Evolutionary conservation across 2,329 filamentous ascomycete genomes (phyloP), one percentile per base, ranked within the genome.

Genomic region (Scytalidium sp.): DNA sequence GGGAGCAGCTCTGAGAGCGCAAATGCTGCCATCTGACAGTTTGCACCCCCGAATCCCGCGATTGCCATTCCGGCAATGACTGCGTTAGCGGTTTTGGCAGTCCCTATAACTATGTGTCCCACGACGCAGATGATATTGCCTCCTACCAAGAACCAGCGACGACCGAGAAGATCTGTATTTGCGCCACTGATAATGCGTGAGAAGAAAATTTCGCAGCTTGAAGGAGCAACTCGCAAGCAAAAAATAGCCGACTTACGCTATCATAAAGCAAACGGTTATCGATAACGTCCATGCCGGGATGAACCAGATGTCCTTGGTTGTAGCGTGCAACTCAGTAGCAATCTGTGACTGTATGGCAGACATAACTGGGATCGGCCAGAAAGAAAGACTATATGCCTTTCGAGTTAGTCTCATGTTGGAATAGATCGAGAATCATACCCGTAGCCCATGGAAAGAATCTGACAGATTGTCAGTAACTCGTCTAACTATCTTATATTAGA

Each of bases 131-230:
- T 51, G 39, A 71, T 56, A 51, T 75, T 74, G 17, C 73, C 73
- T 20, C 65, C 58, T 2, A 73, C 64, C 40, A 75, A 60, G 55
- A 75, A 75, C 70, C 70, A 75, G 25, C 72, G 64, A 49, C 75
- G 68, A 13, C 75, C 73, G 19, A 76, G 67, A 11, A 76, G 61
- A 58, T 78, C 74, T 10, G 70, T 74, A 58, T 76, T 76, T 5
- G 73, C 62, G 29, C 67, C 67, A 46, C 64, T 57, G 46, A 17
- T 21, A 9, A 43, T 32, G 32, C 23, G 42, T 13, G 13, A 6
- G 19, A 23, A 21, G 25, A 13, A 7, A 27, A 27, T 27, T n/a
- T 13, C 25, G 25, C 25, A 22, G 17, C 13, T 48, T n/a, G 55
- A 29, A 50, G 27, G 19, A n/a, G 41, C 27, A 29, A 11, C n/a